Evolutionary conservation across 208 protist species (phyloP), one percentile per base, ranked within the genome.

Genomic region (Trypanosoma grayi): DNA sequence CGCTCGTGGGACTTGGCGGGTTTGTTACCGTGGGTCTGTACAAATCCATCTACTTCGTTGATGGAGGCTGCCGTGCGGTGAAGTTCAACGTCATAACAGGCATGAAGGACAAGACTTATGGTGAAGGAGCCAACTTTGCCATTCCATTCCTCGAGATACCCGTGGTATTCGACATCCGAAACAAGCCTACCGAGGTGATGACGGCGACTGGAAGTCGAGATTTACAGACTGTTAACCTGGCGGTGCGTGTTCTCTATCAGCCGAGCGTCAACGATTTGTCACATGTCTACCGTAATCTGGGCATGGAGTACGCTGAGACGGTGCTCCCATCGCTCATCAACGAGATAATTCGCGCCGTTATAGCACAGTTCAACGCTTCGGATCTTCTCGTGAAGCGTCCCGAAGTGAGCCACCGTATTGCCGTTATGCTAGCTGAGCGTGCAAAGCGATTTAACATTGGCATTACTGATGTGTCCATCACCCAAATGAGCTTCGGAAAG

Each of bases 171-270:
- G 97, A 99, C 70, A 93, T 99, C 25, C 89, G 98, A 56, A 94
- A 90, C 66, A 80, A 83, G 59, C 88, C 93, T 5, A 92, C 87
- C 36, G 81, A 90, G 58, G 90, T 98, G 40, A 64, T 83, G 36
- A 94, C 93, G 25, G 72, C 81, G 16, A 97, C 90, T n/a, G 91
- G 92, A 46, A 95, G 81, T 61, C 82, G 92, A 22, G 98, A 99
- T 85, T 71, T 99, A 60, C 98, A 99, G 76, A 99, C 98, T 56
- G 97, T 99, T 7, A 99, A 99, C 84, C 94, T 99, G 63, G 96
- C 94, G 6, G 85, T 99, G 9, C 97, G 98, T 83, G 97, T 99
- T 34, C 90, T 99, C 24, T 98, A 95, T 66, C 95, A 98, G 48
- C 98, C 98, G 25, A 87, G 89, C 53, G 69, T 90, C 10, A 73